These are phyloP conservation scores for Blastobotrys muscicola DNA, from an alignment of 805 yeast species.

Conservation along the genomic window DNA sequence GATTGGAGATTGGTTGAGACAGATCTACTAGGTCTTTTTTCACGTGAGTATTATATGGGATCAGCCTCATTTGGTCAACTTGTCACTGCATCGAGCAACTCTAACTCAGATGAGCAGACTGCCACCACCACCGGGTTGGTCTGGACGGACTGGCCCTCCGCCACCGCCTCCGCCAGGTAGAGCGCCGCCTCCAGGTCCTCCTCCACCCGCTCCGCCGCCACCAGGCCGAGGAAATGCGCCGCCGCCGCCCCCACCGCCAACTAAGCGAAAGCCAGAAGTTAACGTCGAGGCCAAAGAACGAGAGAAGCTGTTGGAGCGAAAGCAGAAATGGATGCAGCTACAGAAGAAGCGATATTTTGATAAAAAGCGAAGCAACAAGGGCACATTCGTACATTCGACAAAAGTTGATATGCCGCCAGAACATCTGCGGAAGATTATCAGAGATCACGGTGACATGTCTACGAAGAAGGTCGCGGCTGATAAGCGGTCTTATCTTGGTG, in stretches of 20 bases:
- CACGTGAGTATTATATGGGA: no score
- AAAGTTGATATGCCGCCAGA: constrained; percentile 89
- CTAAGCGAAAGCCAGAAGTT: constrained; percentile 2
- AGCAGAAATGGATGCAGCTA: constrained; percentile 49
- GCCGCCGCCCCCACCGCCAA: constrained; percentile 9
- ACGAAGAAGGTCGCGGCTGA: constrained; percentile 71
- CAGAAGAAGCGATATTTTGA: constrained; percentile 51
- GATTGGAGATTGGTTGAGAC: not conserved
- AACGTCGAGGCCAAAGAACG: constrained; percentile 10
- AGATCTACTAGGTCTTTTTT: not conserved
- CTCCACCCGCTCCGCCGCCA: constrained; percentile 22
- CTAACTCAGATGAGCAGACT: constrained; percentile 5
- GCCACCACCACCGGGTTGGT: constrained; percentile 12
- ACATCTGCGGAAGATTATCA: constrained; percentile 75
- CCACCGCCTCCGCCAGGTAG: constrained; percentile 8
- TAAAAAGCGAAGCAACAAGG: constrained; percentile 24
- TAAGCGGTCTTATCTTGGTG: constrained; percentile 79
- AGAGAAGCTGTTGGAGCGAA: constrained; percentile 34
- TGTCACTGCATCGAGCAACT: not conserved
- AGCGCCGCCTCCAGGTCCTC: constrained; percentile 2
- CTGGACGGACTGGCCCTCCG: constrained; percentile 5
- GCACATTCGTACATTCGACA: constrained; percentile 42
- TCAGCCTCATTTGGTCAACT: no score
- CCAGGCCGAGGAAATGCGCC: constrained; percentile 24
- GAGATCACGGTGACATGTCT: constrained; percentile 78